These are phyloP conservation scores for Cadophora gregata DNA, from an alignment of 2,329 filamentous ascomycete species.

Conservation along the genomic window DNA sequence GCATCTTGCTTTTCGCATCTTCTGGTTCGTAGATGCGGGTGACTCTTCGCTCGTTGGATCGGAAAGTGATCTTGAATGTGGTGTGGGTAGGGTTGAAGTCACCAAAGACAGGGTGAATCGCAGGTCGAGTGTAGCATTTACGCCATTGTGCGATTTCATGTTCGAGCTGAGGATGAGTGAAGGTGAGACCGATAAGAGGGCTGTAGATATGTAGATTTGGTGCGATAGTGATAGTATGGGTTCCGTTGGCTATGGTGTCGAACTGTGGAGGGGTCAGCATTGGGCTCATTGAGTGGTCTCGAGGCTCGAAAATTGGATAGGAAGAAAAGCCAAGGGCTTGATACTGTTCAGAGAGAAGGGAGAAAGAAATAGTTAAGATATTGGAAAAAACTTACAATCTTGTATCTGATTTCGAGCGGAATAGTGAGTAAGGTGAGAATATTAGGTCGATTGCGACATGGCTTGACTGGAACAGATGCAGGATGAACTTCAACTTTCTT, in stretches of 20 bases:
- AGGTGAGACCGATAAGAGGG: neutral
- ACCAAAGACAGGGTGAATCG: neutral
- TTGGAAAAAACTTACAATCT: neutral
- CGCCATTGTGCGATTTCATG: neutral
- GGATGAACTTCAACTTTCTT: neutral
- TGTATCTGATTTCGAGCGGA: neutral
- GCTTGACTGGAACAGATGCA: neutral
- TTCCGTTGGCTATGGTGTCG: neutral
- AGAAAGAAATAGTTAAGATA: no score
- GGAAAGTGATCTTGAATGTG: neutral
- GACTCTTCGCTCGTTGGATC: neutral
- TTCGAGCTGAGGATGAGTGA: neutral
- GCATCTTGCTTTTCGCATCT: neutral
- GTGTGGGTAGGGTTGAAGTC: neutral
- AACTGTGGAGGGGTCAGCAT: neutral
- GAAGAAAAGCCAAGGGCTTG: no score
- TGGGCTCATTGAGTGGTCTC: no score
- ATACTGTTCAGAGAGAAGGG: no score
- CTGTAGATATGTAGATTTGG: neutral
- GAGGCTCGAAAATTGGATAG: no score
- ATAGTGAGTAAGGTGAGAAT: neutral
- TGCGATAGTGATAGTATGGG: slow-evolving; percentile 6
- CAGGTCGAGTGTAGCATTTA: neutral
- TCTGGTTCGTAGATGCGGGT: neutral
- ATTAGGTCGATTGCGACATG: neutral